Base-by-base conservation (phyloP, 345 rosid genomes). In the Zanthoxylum bungeanum region DNA sequence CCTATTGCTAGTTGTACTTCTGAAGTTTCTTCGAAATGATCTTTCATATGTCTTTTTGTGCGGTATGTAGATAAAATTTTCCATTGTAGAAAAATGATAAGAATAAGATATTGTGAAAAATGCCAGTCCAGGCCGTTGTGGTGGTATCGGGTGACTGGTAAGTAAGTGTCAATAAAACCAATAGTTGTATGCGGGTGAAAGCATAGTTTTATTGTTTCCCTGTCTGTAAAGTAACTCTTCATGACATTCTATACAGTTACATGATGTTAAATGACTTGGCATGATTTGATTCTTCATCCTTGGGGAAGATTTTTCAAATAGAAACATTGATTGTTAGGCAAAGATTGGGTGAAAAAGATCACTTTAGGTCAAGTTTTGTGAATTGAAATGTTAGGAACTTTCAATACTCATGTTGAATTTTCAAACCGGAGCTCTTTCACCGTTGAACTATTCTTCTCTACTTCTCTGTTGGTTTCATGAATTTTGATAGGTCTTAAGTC, bases 61-160 rank as follows among this genome's bases (percentile, higher is more conserved):
- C 70, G 57, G 56, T 73, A 17, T 79, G 80, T 78, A 75, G 63
- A 71, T n/a, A n/a, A n/a, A n/a, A n/a, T n/a, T n/a, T n/a, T n/a
- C n/a, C n/a, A n/a, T n/a, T n/a, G n/a, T n/a, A n/a, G n/a, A n/a
- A n/a, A n/a, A n/a, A n/a, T n/a, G n/a, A n/a, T n/a, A n/a, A n/a
- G n/a, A n/a, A n/a, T n/a, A 80, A 73, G 44, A 24, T 64, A 75
- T n/a, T n/a, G 81, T 52, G 84, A 79, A 71, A 79, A 69, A 85
- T 87, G 91, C 92, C 90, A 79, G 94, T 85, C 94, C 94, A 80
- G 94, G 92, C 91, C 89, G 68, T 56, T 56, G 76, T 70, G 79
- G 69, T 72, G 91, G 90, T 83, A 66, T 81, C 90, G 65, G 81
- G 94, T 87, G 94, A 87, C 89, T 84, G 94, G 94, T 87, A 31